Evolutionary conservation across 2,329 filamentous ascomycete genomes (phyloP).

Genomic region (Colletotrichum lini): DNA sequence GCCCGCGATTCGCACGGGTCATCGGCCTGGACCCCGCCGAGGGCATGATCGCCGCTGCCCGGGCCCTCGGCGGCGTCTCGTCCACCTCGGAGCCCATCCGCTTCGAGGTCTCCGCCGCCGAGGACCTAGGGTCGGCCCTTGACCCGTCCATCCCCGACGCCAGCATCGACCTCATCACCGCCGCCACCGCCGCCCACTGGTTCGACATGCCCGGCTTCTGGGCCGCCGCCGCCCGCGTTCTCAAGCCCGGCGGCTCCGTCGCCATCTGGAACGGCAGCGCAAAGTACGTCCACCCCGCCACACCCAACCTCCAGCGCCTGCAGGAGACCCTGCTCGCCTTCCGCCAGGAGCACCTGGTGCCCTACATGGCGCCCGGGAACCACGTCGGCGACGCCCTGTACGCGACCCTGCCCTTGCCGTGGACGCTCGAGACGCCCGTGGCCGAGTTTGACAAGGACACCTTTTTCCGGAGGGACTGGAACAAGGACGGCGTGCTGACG

Average conservation of each 20-base stretch:
- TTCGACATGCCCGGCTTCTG: slow-evolving; percentile 69
- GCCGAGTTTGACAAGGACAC: slow-evolving; percentile 55
- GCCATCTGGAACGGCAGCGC: slow-evolving; percentile 63
- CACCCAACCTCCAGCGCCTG: slow-evolving; percentile 58
- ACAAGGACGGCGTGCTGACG: slow-evolving; percentile 45
- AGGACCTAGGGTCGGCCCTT: slow-evolving; percentile 55
- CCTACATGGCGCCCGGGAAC: slow-evolving; percentile 61
- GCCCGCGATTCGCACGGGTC: slow-evolving; percentile 59
- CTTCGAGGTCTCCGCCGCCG: slow-evolving; percentile 61
- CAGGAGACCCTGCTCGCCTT: slow-evolving; percentile 57
- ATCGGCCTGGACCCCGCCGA: slow-evolving; percentile 66
- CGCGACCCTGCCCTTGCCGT: slow-evolving; percentile 62
- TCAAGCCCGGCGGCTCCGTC: slow-evolving; percentile 68
- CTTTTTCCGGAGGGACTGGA: slow-evolving; percentile 62
- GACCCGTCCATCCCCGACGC: slow-evolving; percentile 48
- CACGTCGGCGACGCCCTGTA: slow-evolving; percentile 57
- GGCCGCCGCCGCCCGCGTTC: slow-evolving; percentile 58
- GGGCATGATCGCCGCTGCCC: slow-evolving; percentile 67
- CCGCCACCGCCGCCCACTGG: slow-evolving; percentile 69
- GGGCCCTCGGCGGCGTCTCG: slow-evolving; percentile 51
- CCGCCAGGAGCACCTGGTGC: slow-evolving; percentile 52
- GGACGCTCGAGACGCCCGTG: slow-evolving; percentile 55
- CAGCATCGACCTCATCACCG: slow-evolving; percentile 65
- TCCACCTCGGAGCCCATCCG: slow-evolving; percentile 50
- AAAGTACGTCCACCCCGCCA: slow-evolving; percentile 48